Base-by-base conservation (phyloP, 2,329 filamentous ascomycete species). In the Chalaropsis ovoidea region DNA sequence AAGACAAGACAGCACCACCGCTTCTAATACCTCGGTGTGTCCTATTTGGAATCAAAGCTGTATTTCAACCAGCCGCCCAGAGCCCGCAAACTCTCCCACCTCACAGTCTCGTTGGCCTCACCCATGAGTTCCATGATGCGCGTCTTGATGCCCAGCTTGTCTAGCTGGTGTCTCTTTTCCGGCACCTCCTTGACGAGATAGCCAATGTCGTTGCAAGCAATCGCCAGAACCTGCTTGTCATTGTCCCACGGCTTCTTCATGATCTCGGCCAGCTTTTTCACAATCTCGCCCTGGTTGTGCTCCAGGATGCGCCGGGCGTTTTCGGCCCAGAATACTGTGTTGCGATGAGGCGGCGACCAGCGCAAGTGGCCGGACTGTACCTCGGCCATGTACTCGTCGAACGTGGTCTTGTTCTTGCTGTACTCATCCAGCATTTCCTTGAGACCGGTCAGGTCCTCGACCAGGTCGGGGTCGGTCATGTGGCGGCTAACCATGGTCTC, bases 71-170 rank as follows among this genome's bases (percentile, higher is more conserved):
- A 85, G 19, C 81, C 81, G 22, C 82, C 82, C 49, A 96, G 84
- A 17, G 92, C 91, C 71, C 88, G 85, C 77, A 96, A 77, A 75
- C 89, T 94, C 79, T 96, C 92, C 90, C 91, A 96, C 72, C 92
- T 82, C 60, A 96, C 90, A 67, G 85, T 86, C 78, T 96, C 91
- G 72, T 96, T 90, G 67, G 85, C 81, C 73, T 95, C 90, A 71
- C 85, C 86, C 92, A 96, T 96, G 72, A 96, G 80, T 77, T 91
- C 89, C 91, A 96, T 95, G 68, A 96, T 87, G 70, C 90, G 82
- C 19, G 83, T 84, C 82, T 96, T 96, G 69, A 96, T 76, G 0
- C 90, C 90, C 54, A 91, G 76, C 77, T 86, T 91, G 78, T 96
- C 92, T 70, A 96, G 80, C 74, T 88, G 83, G 67, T 81, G 79